Evolutionary conservation across 805 yeast genomes (phyloP).

Genomic region (Wickerhamiella kazuoi): DNA sequence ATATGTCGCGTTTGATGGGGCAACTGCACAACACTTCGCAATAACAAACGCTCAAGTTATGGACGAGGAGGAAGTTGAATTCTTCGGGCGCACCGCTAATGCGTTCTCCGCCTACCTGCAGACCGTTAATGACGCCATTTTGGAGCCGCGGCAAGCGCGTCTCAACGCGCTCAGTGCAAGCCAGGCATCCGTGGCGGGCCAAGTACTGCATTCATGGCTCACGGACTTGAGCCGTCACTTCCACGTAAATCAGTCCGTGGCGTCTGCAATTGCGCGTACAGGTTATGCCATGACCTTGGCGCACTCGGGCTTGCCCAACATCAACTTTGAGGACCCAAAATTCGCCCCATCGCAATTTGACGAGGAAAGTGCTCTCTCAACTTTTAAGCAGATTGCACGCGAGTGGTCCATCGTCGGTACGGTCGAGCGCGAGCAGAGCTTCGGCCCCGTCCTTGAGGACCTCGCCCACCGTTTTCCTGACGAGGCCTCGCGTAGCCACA

Average conservation of each 20-base stretch:
- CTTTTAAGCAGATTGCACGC: conserved; percentile 49
- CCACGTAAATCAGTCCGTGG: not conserved
- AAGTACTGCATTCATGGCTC: not conserved
- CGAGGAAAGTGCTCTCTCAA: conserved; percentile 38
- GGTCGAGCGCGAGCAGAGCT: conserved; percentile 38
- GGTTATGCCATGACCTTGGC: not conserved
- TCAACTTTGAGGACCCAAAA: not conserved
- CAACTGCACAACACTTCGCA: too few species aligned
- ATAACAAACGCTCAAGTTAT: not conserved
- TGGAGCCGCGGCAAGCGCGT: not conserved
- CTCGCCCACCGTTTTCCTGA: conserved; percentile 22
- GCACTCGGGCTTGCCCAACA: not conserved
- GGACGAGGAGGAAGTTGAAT: not conserved
- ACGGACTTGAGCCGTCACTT: not conserved
- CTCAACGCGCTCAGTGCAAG: not conserved
- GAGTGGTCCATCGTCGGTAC: conserved; percentile 55
- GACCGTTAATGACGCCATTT: not conserved
- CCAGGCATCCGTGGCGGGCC: not conserved
- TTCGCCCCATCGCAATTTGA: not conserved
- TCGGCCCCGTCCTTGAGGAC: conserved; percentile 32
- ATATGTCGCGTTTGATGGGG: too few species aligned
- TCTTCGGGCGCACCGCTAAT: not conserved
- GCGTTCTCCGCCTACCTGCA: not conserved
- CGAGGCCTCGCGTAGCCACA: conserved; percentile 12
- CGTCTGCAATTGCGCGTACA: not conserved